Base-by-base conservation (phyloP, 768 basidiomycete species). In the Amyloporia xantha region DNA sequence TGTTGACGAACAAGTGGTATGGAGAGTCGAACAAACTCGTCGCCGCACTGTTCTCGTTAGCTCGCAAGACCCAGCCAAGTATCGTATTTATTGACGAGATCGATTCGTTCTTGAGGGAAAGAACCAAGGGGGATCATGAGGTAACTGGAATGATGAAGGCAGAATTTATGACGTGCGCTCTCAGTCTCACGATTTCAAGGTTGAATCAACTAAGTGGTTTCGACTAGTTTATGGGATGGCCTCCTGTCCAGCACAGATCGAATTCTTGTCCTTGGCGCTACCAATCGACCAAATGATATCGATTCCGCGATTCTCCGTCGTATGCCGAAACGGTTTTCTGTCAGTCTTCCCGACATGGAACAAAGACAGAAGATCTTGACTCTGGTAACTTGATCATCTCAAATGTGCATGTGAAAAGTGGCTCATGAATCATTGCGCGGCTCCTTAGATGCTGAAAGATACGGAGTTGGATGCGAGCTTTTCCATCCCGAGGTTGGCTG, bases 11-110 rank as follows among this genome's bases (percentile, higher is more conserved):
- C 68, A 86, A 87, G 61, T 89, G 87, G 89, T 90, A 84, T 56
- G 89, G 89, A 28, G 89, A 91, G 63, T 84, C 81, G 11, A 98
- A 98, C 68, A 98, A 97, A 65, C 82, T 99, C 41, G 93, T 99
- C 15, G 89, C 90, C 0, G 94, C 86, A 1, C 68, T 98, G 39
- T 98, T 99, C 70, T 89, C 90, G 43, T 81, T 99, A 19, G 96
- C 96, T 21, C 73, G 83, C 43, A 97, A 98, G 69, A 79, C 89
- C 2, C 91, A 97, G 60, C 96, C 96, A 0, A 79, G 84, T 50
- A 98, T 99, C 62, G 94, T 99, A 56, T 99, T 99, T 67, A 96
- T 98, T 60, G 95, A 99, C 63, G 96, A 98, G 68, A 97, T 99
- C 56, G 95, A 99, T 60, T 91, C 89, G 1, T 91, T 99, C 66